Evolutionary conservation across 768 basidiomycete species (phyloP).

Genomic region (Pulveroboletus sp.): DNA sequence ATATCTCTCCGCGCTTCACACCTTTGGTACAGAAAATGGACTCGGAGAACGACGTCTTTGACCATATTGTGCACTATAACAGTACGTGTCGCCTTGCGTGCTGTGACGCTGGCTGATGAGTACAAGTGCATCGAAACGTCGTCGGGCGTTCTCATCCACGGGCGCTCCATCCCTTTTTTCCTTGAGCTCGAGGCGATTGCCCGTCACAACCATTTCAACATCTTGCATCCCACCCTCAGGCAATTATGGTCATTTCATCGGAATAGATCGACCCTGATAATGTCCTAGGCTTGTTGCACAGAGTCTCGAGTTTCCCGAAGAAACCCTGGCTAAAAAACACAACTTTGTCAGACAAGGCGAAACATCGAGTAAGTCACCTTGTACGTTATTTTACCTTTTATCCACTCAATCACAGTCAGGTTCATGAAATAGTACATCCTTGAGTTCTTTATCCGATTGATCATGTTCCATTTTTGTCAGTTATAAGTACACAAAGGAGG

Average conservation of each 20-base stretch:
- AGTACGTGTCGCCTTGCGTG: conserved; percentile 35
- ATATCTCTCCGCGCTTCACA: background rate
- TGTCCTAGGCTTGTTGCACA: conserved; percentile 42
- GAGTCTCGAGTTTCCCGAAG: conserved; percentile 53
- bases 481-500: conserved; percentile 47
- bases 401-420: conserved; percentile 36
- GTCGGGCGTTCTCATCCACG: conserved; percentile 49
- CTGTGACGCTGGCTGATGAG: background rate
- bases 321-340: conserved; percentile 48
- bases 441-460: background rate
- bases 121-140: conserved; percentile 46
- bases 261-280: background rate
- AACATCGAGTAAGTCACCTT: conserved; percentile 32
- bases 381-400: background rate
- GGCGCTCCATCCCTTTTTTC: conserved; percentile 46
- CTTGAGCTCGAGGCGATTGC: conserved; percentile 51
- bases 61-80: conserved; percentile 62
- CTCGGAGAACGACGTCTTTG: conserved; percentile 46
- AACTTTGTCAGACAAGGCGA: conserved; percentile 38
- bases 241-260: conserved; percentile 5
- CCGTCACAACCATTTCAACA: conserved; percentile 47
- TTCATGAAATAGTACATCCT: conserved; percentile 61
- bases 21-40: conserved; percentile 46
- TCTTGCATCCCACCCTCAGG: conserved; percentile 49
- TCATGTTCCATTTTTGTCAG: conserved; percentile 22